These are phyloP conservation scores for Aspergillus sp. DNA, from an alignment of 2,329 filamentous ascomycete genomes.

Conservation along the genomic window DNA sequence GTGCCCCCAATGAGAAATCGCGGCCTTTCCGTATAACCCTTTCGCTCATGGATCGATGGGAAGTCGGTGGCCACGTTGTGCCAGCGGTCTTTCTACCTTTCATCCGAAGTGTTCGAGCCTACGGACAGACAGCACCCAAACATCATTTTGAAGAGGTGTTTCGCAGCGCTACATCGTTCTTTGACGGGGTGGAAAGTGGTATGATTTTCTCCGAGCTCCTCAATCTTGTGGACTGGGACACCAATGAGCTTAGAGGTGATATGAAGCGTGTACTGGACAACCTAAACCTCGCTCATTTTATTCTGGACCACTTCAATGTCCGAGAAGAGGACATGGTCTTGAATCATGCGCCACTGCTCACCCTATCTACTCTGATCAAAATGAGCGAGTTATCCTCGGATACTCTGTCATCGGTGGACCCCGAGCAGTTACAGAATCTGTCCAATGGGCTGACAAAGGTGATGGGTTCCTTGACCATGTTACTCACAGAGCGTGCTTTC, in stretches of 20 bases:
- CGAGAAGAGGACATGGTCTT: conserved; percentile 95
- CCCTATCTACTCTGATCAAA: conserved; percentile 64
- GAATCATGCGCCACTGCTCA: conserved; percentile 77
- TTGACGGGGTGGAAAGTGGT: conserved; percentile 93
- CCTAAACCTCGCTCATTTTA: conserved; percentile 77
- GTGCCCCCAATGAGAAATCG: conserved; percentile 69
- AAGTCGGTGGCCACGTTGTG: conserved; percentile 88
- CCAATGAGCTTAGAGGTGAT: conserved; percentile 55
- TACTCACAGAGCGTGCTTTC: conserved; percentile 53
- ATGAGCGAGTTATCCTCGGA: conserved; percentile 43
- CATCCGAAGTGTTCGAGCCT: conserved; percentile 77
- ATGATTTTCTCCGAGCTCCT: conserved; percentile 88
- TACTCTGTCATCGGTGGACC: conserved; percentile 17
- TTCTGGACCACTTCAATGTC: conserved; percentile 86
- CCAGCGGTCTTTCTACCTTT: conserved; percentile 87
- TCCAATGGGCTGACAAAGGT: conserved; percentile 35
- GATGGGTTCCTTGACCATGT: conserved; percentile 33
- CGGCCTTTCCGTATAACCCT: conserved; percentile 89
- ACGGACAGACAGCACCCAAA: conserved; percentile 70
- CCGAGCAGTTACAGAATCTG: conserved; percentile 25
- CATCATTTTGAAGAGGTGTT: conserved; percentile 82
- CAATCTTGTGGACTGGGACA: conserved; percentile 61
- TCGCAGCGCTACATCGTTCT: conserved; percentile 92
- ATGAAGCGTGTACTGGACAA: conserved; percentile 62
- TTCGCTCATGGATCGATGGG: conserved; percentile 97